A percentile compares a stretch with the other conserved stretches of the same genome.
phyloP scores from a whole-genome alignment of 1,284 basidiomycete species.

The Flammula alnicola region DNA sequence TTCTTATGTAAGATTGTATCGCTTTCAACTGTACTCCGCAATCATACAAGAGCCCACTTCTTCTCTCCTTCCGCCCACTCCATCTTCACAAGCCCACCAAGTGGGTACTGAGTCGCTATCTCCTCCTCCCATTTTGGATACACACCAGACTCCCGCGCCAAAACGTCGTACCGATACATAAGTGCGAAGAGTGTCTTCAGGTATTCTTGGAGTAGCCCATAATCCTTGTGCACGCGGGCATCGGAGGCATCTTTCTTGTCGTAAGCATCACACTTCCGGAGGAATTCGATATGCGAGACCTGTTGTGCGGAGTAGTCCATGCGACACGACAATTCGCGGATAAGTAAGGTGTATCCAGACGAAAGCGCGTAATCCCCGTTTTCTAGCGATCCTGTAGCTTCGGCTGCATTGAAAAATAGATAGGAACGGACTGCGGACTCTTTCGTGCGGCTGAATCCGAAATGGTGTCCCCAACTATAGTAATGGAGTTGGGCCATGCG shows the following conservation, averaged over 20 bases:
- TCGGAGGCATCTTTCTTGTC: not conserved
- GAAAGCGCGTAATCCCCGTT: conserved; percentile 29
- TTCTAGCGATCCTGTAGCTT: conserved; percentile 29
- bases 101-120: conserved; percentile 15
- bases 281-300: conserved; percentile 32
- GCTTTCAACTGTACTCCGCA: no score
- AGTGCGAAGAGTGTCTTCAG: conserved; percentile 37
- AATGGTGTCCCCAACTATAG: conserved; percentile 34
- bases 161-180: conserved; percentile 38
- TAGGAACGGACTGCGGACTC: conserved; percentile 34
- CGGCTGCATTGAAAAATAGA: conserved; percentile 37
- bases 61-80: conserved; percentile 2
- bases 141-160: conserved; percentile 35
- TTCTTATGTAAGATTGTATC: no score
- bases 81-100: conserved; percentile 7
- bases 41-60: not conserved
- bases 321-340: conserved; percentile 12
- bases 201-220: conserved; percentile 32
- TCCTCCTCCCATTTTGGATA: conserved; percentile 33
- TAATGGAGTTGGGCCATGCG: conserved; percentile 28
- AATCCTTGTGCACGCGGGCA: conserved; percentile 24
- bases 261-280: conserved; percentile 14
- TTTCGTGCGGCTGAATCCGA: conserved; percentile 34
- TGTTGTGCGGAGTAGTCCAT: conserved; percentile 36
- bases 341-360: conserved; percentile 21